These are phyloP conservation scores for Beauveria sp. DNA, from an alignment of 2,329 filamentous ascomycete species.

Conservation along the genomic window DNA sequence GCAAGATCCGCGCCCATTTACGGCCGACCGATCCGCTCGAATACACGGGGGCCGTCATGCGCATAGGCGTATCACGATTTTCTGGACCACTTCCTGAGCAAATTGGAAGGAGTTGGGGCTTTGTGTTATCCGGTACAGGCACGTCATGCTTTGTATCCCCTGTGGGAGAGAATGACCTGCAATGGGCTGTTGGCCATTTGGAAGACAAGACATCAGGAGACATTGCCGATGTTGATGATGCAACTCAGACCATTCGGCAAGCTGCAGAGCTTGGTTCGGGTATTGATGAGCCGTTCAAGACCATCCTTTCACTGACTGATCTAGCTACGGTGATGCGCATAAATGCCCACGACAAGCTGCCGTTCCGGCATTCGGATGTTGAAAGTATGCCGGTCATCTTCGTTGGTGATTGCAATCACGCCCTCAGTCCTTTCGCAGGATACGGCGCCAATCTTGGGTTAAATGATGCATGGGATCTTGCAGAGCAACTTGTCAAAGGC, in stretches of 20 bases:
- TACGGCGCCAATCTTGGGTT: slow-evolving; percentile 41
- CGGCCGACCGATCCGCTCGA: slow-evolving; percentile 31
- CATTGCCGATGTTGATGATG: slow-evolving; percentile 16
- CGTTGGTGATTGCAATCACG: slow-evolving; percentile 44
- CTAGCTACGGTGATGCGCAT: slow-evolving; percentile 28
- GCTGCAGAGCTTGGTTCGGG: slow-evolving; percentile 24
- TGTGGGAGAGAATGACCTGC: slow-evolving; percentile 29
- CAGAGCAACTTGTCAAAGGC: slow-evolving; percentile 27
- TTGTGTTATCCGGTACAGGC: slow-evolving; percentile 30
- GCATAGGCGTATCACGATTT: slow-evolving; percentile 32
- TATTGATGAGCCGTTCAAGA: slow-evolving; percentile 32
- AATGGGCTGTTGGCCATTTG: slow-evolving; percentile 36
- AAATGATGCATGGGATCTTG: slow-evolving; percentile 39
- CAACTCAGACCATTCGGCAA: slow-evolving; percentile 23
- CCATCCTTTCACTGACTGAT: slow-evolving; percentile 32
- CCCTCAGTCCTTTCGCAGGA: slow-evolving; percentile 40
- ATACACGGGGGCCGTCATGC: slow-evolving; percentile 31
- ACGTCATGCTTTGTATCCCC: slow-evolving; percentile 37
- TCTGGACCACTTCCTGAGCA: slow-evolving; percentile 24
- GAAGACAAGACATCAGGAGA: slow-evolving; percentile 16
- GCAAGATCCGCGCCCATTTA: slow-evolving; percentile 30
- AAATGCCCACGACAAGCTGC: slow-evolving; percentile 36
- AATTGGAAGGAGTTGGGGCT: slow-evolving; percentile 32
- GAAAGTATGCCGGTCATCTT: slow-evolving; percentile 28
- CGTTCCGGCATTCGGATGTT: slow-evolving; percentile 30